Evolutionary conservation across 805 yeast genomes (phyloP).

Genomic region (Kazachstania psychrophila): DNA sequence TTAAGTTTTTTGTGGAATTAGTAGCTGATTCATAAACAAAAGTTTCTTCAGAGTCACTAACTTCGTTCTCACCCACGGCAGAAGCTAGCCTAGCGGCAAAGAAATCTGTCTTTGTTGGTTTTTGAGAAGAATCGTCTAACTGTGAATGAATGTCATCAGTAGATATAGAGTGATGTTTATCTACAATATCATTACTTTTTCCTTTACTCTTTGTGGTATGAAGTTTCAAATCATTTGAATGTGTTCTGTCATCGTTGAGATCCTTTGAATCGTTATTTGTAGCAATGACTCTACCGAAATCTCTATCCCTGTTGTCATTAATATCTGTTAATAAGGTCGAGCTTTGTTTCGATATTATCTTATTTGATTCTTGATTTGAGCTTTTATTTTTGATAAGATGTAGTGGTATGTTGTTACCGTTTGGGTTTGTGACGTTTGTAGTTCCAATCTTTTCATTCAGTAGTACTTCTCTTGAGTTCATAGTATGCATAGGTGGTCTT

Average conservation of each 20-base stretch:
- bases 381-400: not conserved
- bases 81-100: slow-evolving; percentile 93
- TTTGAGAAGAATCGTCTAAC: slow-evolving; percentile 19
- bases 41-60: slow-evolving; percentile 86
- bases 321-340: not conserved
- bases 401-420: no score
- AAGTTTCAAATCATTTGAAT: slow-evolving; percentile 3
- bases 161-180: not conserved
- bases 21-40: slow-evolving; percentile 73
- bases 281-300: not conserved
- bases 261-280: not conserved
- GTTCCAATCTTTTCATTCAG: slow-evolving; percentile 3
- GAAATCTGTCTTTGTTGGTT: slow-evolving; percentile 68
- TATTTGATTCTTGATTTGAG: not conserved
- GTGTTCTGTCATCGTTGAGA: not conserved
- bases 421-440: not conserved
- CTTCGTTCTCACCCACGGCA: slow-evolving; percentile 84
- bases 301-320: not conserved
- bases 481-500: slow-evolving; percentile 17
- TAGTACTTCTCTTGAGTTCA: slow-evolving; percentile 22
- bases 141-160: slow-evolving; percentile 3
- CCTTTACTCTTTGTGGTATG: slow-evolving; percentile 8
- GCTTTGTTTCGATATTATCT: not conserved
- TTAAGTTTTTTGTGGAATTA: slow-evolving; percentile 23
- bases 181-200: slow-evolving; percentile 5